Evolutionary conservation across 129 eudicot species (phyloP).

Genomic region (carrot (Daucus carota)): DNA sequence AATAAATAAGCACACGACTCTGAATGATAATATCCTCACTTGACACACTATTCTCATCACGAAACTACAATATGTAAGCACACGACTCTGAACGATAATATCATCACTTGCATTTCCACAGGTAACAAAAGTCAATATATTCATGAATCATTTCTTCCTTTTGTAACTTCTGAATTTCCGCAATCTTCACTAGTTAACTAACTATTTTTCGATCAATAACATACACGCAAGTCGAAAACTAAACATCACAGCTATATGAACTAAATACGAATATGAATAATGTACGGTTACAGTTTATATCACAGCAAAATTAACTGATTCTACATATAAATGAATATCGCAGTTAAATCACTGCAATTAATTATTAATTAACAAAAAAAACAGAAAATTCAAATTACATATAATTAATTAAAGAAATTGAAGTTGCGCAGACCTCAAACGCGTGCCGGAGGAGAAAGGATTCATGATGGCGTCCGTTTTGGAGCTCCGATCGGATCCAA

Average conservation of each 20-base stretch:
- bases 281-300: too few species aligned
- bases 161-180: not conserved
- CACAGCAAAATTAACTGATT: not conserved
- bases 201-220: not conserved
- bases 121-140: not conserved
- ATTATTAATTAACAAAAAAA: too few species aligned
- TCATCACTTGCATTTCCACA: not conserved
- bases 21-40: not conserved
- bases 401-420: not conserved
- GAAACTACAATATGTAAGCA: not conserved
- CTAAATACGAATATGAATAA: too few species aligned
- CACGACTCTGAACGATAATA: not conserved
- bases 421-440: conserved; percentile 52
- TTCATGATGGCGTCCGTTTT: conserved; percentile 62
- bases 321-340: not conserved
- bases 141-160: not conserved
- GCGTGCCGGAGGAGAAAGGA: conserved; percentile 86
- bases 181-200: not conserved
- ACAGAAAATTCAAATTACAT: not conserved
- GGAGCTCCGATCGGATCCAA: conserved; percentile 50
- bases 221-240: too few species aligned
- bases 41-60: too few species aligned
- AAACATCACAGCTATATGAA: too few species aligned
- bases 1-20: not conserved
- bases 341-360: not conserved